Evolutionary conservation across 805 yeast genomes (phyloP), one percentile per base, ranked within the genome.

Genomic region (Wickerhamiella vanderwaltii): DNA sequence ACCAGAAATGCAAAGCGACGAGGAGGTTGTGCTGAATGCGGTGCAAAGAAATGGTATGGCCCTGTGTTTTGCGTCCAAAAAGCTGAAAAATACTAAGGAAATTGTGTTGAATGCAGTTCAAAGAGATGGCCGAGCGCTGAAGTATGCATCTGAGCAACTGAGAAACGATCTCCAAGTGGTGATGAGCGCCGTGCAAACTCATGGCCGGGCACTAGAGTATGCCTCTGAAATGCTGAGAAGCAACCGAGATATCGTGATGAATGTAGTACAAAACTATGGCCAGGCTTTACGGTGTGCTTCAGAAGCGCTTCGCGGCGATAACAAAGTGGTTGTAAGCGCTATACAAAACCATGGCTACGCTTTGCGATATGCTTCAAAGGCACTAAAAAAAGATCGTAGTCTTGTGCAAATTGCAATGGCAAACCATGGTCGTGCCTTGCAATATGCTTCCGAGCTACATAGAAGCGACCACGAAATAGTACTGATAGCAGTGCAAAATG

Each of bases 201-300:
- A 31, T 29, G 39, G 39, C 5, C 13, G n/a, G 15, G 39, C 39
- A 7, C 39, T 35, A 13, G 19, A 35, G 31, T 35, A 23, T 16
- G 37, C 29, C 15, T 23, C 16, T 13, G 29, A 11, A n/a, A 9
- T 9, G 20, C 29, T 13, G 6, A 12, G 13, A 9, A 13, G 20
- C 15, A 34, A 37, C 34, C 41, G 41, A 12, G 29, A 37, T 13
- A 33, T 37, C 19, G 41, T 29, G 9, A 7, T 37, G 34, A 34
- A 33, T 20, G 41, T 34, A 5, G 41, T 37, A 28, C 28, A 22
- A 15, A 37, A 37, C 20, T 29, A 37, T 12, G 41, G 41, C 7
- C 33, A 24, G 13, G 34, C 34, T 4, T 24, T 37, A 16, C 34
- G 29, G 29, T 35, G 29, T 17, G 39, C 25, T n/a, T 5, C 37